Evolutionary conservation across 208 protist species (phyloP), one percentile per base, ranked within the genome.

Genomic region (Crithidia acanthocephali): DNA sequence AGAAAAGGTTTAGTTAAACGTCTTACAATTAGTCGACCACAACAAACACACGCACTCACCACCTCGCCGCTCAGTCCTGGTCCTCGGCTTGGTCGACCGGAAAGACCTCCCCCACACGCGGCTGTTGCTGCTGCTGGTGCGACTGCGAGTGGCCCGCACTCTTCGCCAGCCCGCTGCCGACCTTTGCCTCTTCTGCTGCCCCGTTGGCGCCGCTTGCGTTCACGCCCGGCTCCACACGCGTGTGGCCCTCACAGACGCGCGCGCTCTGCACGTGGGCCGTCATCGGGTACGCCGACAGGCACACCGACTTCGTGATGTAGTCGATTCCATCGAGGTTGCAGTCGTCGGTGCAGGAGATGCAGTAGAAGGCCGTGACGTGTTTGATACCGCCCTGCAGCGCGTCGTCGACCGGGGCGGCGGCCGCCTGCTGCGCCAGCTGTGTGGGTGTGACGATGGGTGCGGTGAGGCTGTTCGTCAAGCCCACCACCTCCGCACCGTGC

Each of bases 321-420:
- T 96, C 88, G 11, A 94, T 72, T 0, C 86, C 91, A 30, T 93
- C 85, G 22, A 94, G 52, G 51, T 84, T 80, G 53, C 76, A 69
- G 44, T 97, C 89, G 22, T 97, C 92, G 11, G 89, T 91, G 83
- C 92, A 97, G 32, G 87, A 80, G 79, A 97, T 84, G 69, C 79
- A 87, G 65, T 92, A 95, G 58, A 95, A 95, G 28, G 80, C 87
- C 1, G 66, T 60, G 7, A 95, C 86, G 63, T 87, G 75, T 77
- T 97, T 97, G 42, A 94, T 75, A 23, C 92, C 92, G 27, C 92
- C 92, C 64, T 95, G 92, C 50, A 97, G 68, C 2, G 52, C 30
- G 60, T 97, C 86, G 48, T 83, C 72, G 40, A 97, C 86, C 13
- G 92, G 92, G 7, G 58, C 22, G 8, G 42, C 65, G 18, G 45